Base-by-base conservation (phyloP, 306 rosid species). In the Geum urbanum region DNA sequence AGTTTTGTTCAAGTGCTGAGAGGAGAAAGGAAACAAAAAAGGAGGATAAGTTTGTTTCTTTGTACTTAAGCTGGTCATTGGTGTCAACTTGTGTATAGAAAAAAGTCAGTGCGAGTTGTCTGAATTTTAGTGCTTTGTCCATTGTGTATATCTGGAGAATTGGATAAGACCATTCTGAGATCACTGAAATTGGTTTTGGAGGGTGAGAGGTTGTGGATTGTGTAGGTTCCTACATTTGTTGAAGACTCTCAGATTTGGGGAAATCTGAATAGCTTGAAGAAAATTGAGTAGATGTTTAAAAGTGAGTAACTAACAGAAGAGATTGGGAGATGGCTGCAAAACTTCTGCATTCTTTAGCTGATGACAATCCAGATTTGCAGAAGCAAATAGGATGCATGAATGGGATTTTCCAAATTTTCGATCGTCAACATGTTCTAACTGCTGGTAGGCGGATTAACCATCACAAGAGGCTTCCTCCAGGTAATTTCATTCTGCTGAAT, bases 371-470 rank as follows among this genome's bases (percentile, higher is more conserved):
- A 78, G 98, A 90, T 88, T 84, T 90, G 81, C 96, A 88, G 82
- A 83, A 88, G 89, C 98, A 92, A 83, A 92, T 92, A 22, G 98
- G 98, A 66, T 90, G 96, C 70, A 90, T 92, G 96, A 83, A 89
- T 19, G 96, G 96, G 69, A 92, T 92, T 76, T 78, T 92, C 75
- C 96, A 92, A 44, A 81, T 90, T 59, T 92, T 92, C 22, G 96
- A 92, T 81, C 96, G 95, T 4, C 88, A 84, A 12, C 90, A 84
- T 37, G 55, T 70, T 24, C 72, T 90, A 66, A 59, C 88, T 3
- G 81, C 88, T 3, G 81, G 88, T 24, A 87, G 83, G 66, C 78
- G 86, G 43, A 71, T 80, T 73, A 51, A 69, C 87, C 96, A 69
- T 86, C 98, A 79, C 75, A 90, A 85, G 84, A 82, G 84, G 71